Evolutionary conservation across 2,329 filamentous ascomycete genomes (phyloP).

Genomic region (Colletotrichum lupini): DNA sequence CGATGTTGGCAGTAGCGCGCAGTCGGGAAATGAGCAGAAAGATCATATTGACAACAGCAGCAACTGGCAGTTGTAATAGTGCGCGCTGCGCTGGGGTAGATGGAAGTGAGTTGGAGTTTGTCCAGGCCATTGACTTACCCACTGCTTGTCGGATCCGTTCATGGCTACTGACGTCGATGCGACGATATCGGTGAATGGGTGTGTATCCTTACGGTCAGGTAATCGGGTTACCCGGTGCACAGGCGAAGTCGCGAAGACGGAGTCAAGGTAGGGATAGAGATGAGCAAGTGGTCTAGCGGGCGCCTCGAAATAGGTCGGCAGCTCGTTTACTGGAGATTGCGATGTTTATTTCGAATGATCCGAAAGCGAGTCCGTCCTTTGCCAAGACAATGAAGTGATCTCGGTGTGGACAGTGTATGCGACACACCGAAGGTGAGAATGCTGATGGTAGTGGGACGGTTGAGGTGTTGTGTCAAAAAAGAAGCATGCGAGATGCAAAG

Average conservation of each 20-base stretch:
- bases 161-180: constrained; percentile 4
- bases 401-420: background rate
- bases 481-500: background rate
- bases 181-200: background rate
- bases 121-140: constrained; percentile 50
- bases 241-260: background rate
- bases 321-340: background rate
- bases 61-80: background rate
- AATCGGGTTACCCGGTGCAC: background rate
- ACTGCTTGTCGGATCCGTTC: constrained; percentile 56
- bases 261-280: background rate
- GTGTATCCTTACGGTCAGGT: background rate
- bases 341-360: background rate
- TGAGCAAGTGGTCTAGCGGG: background rate
- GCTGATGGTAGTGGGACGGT: background rate
- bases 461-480: background rate
- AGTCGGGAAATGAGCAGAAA: background rate
- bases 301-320: background rate
- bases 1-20: constrained; percentile 13
- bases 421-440: background rate
- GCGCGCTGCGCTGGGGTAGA: background rate
- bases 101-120: background rate
- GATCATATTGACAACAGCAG: constrained; percentile 11
- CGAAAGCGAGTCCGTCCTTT: background rate
- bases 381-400: background rate